phyloP scores from a whole-genome alignment of 2,329 filamentous ascomycete species.

The Trichoderma sp. region DNA sequence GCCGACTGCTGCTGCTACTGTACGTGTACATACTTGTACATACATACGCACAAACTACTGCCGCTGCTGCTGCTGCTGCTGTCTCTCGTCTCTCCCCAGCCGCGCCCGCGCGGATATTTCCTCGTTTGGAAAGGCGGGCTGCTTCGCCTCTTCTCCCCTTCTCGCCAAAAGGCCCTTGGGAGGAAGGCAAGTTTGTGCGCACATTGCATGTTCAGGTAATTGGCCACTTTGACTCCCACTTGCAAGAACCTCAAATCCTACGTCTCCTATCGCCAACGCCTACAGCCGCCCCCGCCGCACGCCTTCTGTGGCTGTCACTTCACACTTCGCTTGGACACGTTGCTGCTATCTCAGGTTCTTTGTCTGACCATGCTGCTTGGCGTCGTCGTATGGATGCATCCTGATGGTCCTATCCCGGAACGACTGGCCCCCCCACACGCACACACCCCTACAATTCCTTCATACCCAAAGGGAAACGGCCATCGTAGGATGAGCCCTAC shows the following conservation, averaged over 20 bases:
- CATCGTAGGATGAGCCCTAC: conserved; percentile 1
- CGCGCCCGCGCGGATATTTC: conserved; percentile 24
- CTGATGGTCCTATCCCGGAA: background rate
- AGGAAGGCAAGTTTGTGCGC: background rate
- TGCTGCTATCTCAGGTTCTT: background rate
- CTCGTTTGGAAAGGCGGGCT: conserved; percentile 22
- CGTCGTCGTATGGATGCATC: background rate
- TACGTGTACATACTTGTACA: no score
- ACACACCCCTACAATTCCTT: background rate
- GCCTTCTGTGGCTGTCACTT: background rate
- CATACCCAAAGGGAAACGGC: no score
- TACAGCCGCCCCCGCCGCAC: background rate
- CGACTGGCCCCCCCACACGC: background rate
- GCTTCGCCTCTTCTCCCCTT: background rate
- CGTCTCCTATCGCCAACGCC: background rate
- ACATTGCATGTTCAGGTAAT: background rate
- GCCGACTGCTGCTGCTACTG: background rate
- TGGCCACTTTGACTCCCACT: background rate
- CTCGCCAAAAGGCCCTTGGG: background rate
- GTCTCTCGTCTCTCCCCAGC: background rate
- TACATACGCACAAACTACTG: no score
- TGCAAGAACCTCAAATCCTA: background rate
- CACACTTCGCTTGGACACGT: no score
- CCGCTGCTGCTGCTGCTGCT: background rate
- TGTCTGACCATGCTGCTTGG: background rate